phyloP scores from a whole-genome alignment of 228 moss, liverwort and hornwort genomes.

The Sphagnum fallax region DNA sequence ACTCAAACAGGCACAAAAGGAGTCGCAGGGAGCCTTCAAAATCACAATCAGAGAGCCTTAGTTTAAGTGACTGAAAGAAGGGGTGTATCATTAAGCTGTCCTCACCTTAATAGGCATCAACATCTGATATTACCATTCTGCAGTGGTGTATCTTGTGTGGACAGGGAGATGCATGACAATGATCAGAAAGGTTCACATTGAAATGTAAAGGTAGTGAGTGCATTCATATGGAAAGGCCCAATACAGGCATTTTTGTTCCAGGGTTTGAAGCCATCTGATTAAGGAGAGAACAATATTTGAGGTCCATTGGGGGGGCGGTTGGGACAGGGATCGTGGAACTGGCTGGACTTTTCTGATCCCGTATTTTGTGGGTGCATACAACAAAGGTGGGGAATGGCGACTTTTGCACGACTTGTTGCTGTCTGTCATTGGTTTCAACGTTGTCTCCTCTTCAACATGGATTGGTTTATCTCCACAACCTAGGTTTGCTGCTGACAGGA shows the following conservation, averaged over 20 bases:
- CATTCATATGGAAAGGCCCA: conserved; percentile 29
- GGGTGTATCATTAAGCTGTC: conserved; percentile 20
- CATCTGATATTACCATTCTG: conserved; percentile 10
- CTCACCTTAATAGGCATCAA: conserved; percentile 14
- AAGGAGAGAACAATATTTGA: conserved; percentile 18
- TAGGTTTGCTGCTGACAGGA: conserved; percentile 82
- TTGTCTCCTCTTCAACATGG: conserved; percentile 37
- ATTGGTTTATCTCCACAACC: conserved; percentile 46
- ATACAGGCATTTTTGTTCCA: conserved; percentile 42
- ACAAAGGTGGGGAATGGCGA: conserved; percentile 34
- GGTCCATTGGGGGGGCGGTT: conserved; percentile 18
- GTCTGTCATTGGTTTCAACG: conserved; percentile 29
- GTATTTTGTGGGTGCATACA: conserved; percentile 42
- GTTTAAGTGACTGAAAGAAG: conserved; percentile 67
- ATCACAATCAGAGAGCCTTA: conserved; percentile 67
- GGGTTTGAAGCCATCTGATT: conserved; percentile 37
- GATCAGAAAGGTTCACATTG: conserved; percentile 29
- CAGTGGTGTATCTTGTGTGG: conserved; percentile 18
- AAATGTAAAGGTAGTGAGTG: conserved; percentile 38
- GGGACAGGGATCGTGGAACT: conserved; percentile 16
- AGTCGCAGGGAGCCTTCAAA: conserved; percentile 58
- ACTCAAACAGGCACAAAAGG: conserved; percentile 67
- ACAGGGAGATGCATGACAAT: conserved; percentile 31
- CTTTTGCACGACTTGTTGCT: conserved; percentile 37
- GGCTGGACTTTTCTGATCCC: conserved; percentile 31